These are phyloP conservation scores for Xanthoparmelia taractica DNA, from an alignment of 495 filamentous ascomycete species.

Conservation along the genomic window DNA sequence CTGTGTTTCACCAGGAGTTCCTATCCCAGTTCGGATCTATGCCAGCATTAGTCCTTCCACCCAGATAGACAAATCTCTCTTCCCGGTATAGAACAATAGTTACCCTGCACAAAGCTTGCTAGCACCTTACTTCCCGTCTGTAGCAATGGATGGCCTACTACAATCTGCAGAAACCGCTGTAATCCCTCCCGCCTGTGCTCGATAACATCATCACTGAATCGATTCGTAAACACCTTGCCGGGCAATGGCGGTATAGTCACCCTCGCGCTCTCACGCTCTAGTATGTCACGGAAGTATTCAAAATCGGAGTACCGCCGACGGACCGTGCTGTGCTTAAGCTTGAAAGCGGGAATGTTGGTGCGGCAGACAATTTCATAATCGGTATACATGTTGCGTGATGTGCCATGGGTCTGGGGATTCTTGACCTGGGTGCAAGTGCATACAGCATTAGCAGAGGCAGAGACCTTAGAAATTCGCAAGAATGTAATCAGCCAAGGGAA, in stretches of 20 bases:
- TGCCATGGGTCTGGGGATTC: slow-evolving; percentile 91
- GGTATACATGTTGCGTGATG: slow-evolving; percentile 93
- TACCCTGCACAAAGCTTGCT: slow-evolving; percentile 92
- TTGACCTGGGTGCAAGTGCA: slow-evolving; percentile 58
- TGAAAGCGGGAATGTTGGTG: slow-evolving; percentile 98
- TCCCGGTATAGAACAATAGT: slow-evolving; percentile 32
- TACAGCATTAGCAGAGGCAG: slow-evolving; percentile 10
- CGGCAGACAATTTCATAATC: slow-evolving; percentile 95
- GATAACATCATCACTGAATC: slow-evolving; percentile 97
- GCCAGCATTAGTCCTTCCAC: slow-evolving; percentile 10
- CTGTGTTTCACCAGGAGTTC: slow-evolving; percentile 55
- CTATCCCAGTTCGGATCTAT: slow-evolving; percentile 71
- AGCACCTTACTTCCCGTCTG: slow-evolving; percentile 97
- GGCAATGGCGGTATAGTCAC: slow-evolving; percentile 95
- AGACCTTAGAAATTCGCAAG: neutral
- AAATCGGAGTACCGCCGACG: slow-evolving; percentile 95
- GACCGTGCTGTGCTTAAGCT: slow-evolving; percentile 76
- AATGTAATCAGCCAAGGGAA: neutral
- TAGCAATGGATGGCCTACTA: slow-evolving; percentile 89
- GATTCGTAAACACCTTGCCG: slow-evolving; percentile 96
- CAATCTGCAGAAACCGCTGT: slow-evolving; percentile 94
- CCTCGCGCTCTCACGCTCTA: slow-evolving; percentile 87
- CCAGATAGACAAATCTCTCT: neutral
- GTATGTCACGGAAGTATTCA: slow-evolving; percentile 96
- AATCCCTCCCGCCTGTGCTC: slow-evolving; percentile 87